These are phyloP conservation scores for Huntiella moniliformis DNA, from an alignment of 2,329 filamentous ascomycete genomes.

Conservation along the genomic window DNA sequence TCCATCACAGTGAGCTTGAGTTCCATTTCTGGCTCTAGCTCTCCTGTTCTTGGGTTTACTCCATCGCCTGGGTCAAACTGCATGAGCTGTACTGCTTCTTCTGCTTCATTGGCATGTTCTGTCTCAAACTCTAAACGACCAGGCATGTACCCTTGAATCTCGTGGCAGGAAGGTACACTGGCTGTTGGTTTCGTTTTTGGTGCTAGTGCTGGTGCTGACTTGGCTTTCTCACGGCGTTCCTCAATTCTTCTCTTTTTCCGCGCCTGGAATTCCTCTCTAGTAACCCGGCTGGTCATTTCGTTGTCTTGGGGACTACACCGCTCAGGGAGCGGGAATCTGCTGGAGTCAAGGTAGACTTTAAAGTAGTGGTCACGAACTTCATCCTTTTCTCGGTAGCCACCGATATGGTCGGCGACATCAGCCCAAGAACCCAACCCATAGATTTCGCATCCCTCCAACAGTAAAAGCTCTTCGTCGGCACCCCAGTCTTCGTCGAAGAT, in stretches of 20 bases:
- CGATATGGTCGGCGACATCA: conserved; percentile 94
- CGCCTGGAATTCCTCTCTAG: conserved; percentile 81
- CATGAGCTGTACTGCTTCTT: conserved; percentile 96
- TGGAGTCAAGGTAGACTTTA: conserved; percentile 66
- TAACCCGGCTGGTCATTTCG: conserved; percentile 58
- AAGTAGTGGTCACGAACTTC: conserved; percentile 93
- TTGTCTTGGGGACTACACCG: conserved; percentile 69
- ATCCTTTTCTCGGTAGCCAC: conserved; percentile 82
- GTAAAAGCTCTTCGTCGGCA: conserved; percentile 83
- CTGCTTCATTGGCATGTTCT: conserved; percentile 91
- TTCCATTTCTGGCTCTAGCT: conserved; percentile 89
- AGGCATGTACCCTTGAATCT: conserved; percentile 97
- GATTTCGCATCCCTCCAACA: conserved; percentile 86
- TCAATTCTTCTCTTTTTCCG: conserved; percentile 89
- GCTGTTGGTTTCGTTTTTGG: conserved; percentile 93
- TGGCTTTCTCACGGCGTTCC: conserved; percentile 69
- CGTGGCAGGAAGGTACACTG: conserved; percentile 87
- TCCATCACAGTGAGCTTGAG: conserved; percentile 96
- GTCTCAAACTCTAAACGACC: conserved; percentile 94
- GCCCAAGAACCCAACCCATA: conserved; percentile 96
- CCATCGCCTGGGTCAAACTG: conserved; percentile 94
- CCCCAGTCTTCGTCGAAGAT: conserved; percentile 94
- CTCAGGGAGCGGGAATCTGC: conserved; percentile 70
- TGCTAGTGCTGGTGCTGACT: conserved; percentile 62
- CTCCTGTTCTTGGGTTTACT: conserved; percentile 63